phyloP scores from a whole-genome alignment of 2,329 filamentous ascomycete genomes.

The Cryphonectria nitschkei region DNA sequence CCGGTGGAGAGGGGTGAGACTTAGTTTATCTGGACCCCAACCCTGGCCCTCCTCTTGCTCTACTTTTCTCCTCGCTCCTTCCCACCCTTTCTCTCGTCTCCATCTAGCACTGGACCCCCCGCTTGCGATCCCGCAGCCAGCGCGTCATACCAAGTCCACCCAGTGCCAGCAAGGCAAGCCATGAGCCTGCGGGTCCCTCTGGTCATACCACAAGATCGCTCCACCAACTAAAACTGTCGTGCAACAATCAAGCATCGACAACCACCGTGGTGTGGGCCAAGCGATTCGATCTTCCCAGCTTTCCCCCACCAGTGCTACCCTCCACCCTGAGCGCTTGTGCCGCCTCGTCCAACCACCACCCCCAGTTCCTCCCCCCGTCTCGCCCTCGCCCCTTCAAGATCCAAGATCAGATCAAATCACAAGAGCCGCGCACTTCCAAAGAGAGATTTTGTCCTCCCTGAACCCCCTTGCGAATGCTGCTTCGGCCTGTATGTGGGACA shows the following conservation, averaged over 20 bases:
- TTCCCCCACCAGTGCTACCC: too few relatives aligned
- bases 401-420: constrained; percentile 1
- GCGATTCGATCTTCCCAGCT: background rate
- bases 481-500: background rate
- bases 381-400: background rate
- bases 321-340: constrained; percentile 13
- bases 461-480: background rate
- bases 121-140: background rate
- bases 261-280: background rate
- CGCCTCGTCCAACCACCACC: background rate
- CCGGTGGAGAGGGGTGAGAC: background rate
- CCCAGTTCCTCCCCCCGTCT: background rate
- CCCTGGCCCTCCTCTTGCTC: background rate
- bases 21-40: background rate
- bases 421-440: background rate
- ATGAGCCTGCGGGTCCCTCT: background rate
- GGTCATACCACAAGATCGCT: constrained; percentile 1
- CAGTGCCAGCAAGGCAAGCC: constrained; percentile 1
- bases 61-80: background rate
- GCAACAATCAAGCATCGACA: background rate
- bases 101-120: background rate
- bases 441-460: background rate
- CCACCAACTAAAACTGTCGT: constrained; percentile 9
- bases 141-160: constrained; percentile 3
- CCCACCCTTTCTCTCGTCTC: background rate